These are phyloP conservation scores for Chrysanthemum makinoi DNA, from an alignment of 129 eudicot genomes.

Conservation along the genomic window DNA sequence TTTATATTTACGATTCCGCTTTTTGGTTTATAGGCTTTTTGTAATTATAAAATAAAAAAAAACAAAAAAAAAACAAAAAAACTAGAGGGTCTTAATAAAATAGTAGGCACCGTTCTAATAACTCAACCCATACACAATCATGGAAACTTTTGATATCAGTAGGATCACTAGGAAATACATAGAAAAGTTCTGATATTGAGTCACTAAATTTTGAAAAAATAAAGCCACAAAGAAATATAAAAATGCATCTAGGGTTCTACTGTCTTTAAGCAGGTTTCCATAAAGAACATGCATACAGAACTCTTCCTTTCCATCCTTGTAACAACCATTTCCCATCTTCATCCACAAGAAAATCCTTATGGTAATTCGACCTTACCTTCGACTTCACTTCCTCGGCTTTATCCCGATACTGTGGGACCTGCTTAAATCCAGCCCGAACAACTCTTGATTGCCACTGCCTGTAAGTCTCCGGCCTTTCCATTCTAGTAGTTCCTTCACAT, in stretches of 20 bases:
- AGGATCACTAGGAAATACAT: not conserved
- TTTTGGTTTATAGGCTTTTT: no score
- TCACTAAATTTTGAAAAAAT: constrained; percentile 12
- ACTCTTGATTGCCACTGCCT: constrained; percentile 53
- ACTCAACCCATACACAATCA: no score
- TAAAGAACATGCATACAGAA: constrained; percentile 37
- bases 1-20: no score
- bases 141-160: no score
- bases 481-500: constrained; percentile 41
- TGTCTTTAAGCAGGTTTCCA: constrained; percentile 40
- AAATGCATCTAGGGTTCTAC: constrained; percentile 14
- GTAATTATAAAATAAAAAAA: no score
- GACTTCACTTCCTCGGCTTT: constrained; percentile 40
- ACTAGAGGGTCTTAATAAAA: no score
- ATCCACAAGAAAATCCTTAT: constrained; percentile 51
- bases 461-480: constrained; percentile 50
- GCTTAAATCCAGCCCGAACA: constrained; percentile 47
- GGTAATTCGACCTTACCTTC: constrained; percentile 47
- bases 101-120: no score
- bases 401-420: constrained; percentile 40
- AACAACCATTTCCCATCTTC: constrained; percentile 64
- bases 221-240: constrained; percentile 21
- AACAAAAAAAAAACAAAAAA: no score
- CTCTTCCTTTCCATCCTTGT: constrained; percentile 56
- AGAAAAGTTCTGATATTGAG: not conserved